A percentile compares a stretch with the other conserved stretches of the same genome.
Evolutionary conservation across 108 stramenopile genomes (phyloP).

Genomic region (Nitzschia inconspicua): DNA sequence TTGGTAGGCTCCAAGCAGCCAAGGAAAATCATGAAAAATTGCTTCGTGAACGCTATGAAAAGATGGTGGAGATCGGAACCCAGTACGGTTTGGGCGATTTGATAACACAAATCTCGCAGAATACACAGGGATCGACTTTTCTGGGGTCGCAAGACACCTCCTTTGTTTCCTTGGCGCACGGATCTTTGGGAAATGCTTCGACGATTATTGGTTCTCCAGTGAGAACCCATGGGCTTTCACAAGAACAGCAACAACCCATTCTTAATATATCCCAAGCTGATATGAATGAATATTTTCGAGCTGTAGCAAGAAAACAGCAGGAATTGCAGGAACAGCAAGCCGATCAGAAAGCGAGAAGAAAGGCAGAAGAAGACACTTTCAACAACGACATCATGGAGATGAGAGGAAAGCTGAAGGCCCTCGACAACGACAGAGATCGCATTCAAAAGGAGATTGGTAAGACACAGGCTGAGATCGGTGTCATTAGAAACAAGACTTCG

Average conservation of each 20-base stretch:
- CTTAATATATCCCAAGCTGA: constrained; percentile 55
- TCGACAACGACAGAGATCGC: constrained; percentile 27
- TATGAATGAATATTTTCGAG: constrained; percentile 56
- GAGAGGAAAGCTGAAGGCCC: constrained; percentile 45
- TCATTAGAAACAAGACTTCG: neutral
- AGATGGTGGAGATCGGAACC: constrained; percentile 64
- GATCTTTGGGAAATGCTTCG: constrained; percentile 6
- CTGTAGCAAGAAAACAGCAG: constrained; percentile 38
- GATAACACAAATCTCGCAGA: constrained; percentile 16
- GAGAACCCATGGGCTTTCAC: neutral
- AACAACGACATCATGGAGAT: constrained; percentile 59
- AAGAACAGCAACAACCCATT: constrained; percentile 2
- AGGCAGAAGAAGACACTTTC: constrained; percentile 51
- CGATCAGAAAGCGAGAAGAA: constrained; percentile 30
- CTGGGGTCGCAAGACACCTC: constrained; percentile 39
- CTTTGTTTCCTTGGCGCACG: constrained; percentile 4
- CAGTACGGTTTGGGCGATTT: constrained; percentile 45
- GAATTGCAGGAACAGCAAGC: constrained; percentile 33
- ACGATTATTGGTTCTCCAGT: constrained; percentile 5
- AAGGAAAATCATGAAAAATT: constrained; percentile 41
- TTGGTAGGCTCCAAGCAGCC: constrained; percentile 61
- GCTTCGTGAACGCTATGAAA: constrained; percentile 45
- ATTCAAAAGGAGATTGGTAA: constrained; percentile 4
- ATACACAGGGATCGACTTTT: constrained; percentile 2
- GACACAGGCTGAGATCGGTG: constrained; percentile 10